phyloP scores from a whole-genome alignment of 352 stramenopile genomes.

The Plasmopara halstedii region DNA sequence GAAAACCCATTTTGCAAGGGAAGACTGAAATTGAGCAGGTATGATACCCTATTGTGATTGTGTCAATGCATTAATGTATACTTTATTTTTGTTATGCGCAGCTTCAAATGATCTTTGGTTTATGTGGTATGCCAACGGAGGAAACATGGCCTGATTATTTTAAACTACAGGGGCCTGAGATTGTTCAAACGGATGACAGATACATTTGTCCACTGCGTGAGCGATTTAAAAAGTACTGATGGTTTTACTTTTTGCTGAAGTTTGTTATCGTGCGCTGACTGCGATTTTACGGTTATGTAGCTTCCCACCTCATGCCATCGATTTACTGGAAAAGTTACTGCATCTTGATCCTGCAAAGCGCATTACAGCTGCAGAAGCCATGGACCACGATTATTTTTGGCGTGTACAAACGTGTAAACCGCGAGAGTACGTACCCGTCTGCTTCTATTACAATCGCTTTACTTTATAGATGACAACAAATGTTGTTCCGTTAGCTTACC shows the following conservation, averaged over 20 bases:
- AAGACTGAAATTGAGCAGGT: constrained; percentile 82
- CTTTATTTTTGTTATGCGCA: constrained; percentile 7
- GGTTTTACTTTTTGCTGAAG: not conserved
- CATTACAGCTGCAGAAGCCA: constrained; percentile 90
- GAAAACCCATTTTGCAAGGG: constrained; percentile 73
- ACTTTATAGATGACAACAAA: constrained; percentile 1
- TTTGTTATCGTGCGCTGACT: not conserved
- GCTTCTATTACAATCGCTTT: not conserved
- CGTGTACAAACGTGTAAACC: constrained; percentile 79
- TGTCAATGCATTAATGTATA: constrained; percentile 2
- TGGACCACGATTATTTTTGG: constrained; percentile 97
- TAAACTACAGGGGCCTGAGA: constrained; percentile 61
- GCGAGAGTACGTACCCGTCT: constrained; percentile 45
- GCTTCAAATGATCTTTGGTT: constrained; percentile 74
- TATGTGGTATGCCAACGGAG: constrained; percentile 68
- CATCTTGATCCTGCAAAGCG: constrained; percentile 92
- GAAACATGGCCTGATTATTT: constrained; percentile 77
- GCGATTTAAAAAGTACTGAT: constrained; percentile 66
- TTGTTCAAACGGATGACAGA: constrained; percentile 68
- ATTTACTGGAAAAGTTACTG: constrained; percentile 91
- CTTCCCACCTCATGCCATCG: constrained; percentile 70
- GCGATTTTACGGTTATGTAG: constrained; percentile 17
- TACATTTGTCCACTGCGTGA: constrained; percentile 63
- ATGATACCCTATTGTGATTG: not conserved
- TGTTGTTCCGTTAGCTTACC: constrained; percentile 40